phyloP scores from a whole-genome alignment of 2,329 filamentous ascomycete genomes.

The Calonectria ilicicola region DNA sequence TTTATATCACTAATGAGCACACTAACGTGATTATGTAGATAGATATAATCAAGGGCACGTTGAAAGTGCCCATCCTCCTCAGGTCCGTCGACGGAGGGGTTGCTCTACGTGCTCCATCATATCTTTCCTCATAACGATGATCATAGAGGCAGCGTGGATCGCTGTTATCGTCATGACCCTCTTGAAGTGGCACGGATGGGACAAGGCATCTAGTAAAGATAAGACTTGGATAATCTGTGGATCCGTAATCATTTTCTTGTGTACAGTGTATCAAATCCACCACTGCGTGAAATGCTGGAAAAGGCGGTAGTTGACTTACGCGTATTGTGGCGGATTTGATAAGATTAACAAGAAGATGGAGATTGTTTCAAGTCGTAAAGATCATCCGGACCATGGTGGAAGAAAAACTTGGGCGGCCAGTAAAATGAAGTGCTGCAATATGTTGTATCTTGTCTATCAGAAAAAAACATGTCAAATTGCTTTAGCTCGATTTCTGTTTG shows the following conservation, averaged over 20 bases:
- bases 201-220: neutral
- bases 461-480: too few relatives aligned
- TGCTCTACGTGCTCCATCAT: neutral
- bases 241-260: neutral
- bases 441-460: too few relatives aligned
- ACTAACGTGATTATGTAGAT: neutral
- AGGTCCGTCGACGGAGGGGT: neutral
- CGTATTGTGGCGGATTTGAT: neutral
- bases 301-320: neutral
- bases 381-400: too few relatives aligned
- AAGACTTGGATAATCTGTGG: neutral
- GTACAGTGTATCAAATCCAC: neutral
- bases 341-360: too few relatives aligned
- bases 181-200: neutral
- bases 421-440: too few relatives aligned
- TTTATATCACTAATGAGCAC: neutral
- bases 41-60: neutral
- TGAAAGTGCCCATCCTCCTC: neutral
- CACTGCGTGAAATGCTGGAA: neutral
- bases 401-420: too few relatives aligned
- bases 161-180: neutral
- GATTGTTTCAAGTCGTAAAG: too few relatives aligned
- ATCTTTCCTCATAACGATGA: neutral
- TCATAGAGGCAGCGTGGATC: neutral
- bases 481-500: too few relatives aligned